phyloP scores from a whole-genome alignment of 768 basidiomycete genomes.

The Leccinellum rugosiceps region DNA sequence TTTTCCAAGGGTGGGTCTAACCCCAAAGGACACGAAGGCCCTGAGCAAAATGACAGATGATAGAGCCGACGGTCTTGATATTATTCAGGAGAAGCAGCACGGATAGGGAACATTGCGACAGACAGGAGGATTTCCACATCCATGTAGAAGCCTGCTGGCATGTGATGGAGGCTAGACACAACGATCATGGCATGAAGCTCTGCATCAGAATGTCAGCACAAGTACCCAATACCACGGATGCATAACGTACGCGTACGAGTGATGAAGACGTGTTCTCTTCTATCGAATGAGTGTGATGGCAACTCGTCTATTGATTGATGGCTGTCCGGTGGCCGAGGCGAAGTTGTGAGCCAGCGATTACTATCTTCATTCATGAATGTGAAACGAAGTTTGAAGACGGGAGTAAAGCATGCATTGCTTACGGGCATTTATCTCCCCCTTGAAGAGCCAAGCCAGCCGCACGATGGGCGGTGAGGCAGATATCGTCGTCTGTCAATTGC shows the following conservation, averaged over 20 bases:
- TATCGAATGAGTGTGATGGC: no score
- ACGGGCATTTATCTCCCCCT: slow-evolving; percentile 19
- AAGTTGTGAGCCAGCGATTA: no score
- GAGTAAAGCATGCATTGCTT: slow-evolving; percentile 1
- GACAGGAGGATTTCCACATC: neutral
- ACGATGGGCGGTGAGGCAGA: slow-evolving; percentile 8
- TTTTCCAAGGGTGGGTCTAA: neutral
- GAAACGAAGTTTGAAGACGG: no score
- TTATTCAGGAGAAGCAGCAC: neutral
- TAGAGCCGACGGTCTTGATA: neutral
- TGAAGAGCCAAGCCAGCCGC: slow-evolving; percentile 15
- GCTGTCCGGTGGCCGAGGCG: no score
- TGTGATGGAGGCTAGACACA: neutral
- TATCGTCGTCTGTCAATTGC: slow-evolving; percentile 9
- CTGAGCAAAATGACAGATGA: neutral
- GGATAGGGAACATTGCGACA: neutral
- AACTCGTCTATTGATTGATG: no score
- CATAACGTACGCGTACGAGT: no score
- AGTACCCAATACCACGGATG: no score
- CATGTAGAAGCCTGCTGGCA: neutral
- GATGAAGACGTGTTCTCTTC: no score
- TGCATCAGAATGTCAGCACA: neutral
- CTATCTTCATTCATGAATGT: no score
- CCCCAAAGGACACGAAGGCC: neutral
- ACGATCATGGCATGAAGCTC: neutral